Base-by-base conservation (phyloP, 495 filamentous ascomycete species). In the Aspergillus conjunctus region DNA sequence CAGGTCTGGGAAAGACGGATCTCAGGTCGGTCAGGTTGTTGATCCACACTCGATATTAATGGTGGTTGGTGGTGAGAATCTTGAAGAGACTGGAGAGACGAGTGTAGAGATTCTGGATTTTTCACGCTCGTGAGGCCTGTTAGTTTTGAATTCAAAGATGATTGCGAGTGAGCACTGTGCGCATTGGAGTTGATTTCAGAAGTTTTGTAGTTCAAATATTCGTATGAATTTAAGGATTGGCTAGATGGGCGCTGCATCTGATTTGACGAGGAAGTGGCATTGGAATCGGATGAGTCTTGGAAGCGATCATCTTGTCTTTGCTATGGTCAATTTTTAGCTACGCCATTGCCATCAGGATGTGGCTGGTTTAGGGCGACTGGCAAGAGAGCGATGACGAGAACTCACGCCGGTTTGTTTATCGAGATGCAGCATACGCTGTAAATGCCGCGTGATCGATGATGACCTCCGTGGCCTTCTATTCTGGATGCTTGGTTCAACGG, bases 381-480 rank as follows among this genome's bases (percentile, higher is more conserved):
- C 31, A 34, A 20, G 32, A 51, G 7, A 21, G 12, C 51, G 21
- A 43, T 31, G 20, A 51, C 55, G 31, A 46, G 15, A 48, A 56
- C 70, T 61, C 58, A 75, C 75, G 61, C 70, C 69, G 5, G 52
- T 61, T 14, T 60, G 46, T 44, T 63, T 70, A 54, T 74, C 73
- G 8, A 65, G 51, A 50, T 66, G 63, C 11, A 78, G 62, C 14
- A 71, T 66, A 14, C 75, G 75, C 39, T 75, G 72, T 21, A 78
- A 62, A 17, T 74, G 72, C 49, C 71, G 66, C 7, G 75, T 68
- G 59, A 78, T 62, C 11, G 73, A 78, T 14, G 68, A 69, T 10
- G 15, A 11, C 70, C 73, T 66, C 18, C 71, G 70, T 58, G 59
- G 56, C 33, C 67, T 68, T 63, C 60, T 63, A 53, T 56, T 60